These are phyloP conservation scores for Elongisporangium prolatum DNA, from an alignment of 352 stramenopile species.

Conservation along the genomic window DNA sequence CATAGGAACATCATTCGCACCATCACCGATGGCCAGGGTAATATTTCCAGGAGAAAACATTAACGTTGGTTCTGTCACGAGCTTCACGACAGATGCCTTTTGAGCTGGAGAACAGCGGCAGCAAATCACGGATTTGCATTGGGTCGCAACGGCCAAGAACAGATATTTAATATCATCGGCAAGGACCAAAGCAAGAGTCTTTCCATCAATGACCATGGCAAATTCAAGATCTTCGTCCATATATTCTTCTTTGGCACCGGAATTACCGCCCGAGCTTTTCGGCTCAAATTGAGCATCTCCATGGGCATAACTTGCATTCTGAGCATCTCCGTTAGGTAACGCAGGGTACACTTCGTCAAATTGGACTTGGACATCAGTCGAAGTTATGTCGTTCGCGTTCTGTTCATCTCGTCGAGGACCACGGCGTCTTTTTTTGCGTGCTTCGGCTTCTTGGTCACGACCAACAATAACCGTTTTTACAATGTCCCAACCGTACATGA, in stretches of 20 bases:
- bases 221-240: slow-evolving; percentile 82
- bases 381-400: slow-evolving; percentile 19
- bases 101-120: slow-evolving; percentile 81
- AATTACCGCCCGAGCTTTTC: slow-evolving; percentile 31
- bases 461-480: slow-evolving; percentile 67
- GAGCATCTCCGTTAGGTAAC: slow-evolving; percentile 41
- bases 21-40: slow-evolving; percentile 80
- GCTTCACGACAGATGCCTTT: slow-evolving; percentile 82
- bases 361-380: slow-evolving; percentile 29
- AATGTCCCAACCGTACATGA: slow-evolving; percentile 62
- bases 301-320: slow-evolving; percentile 49
- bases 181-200: slow-evolving; percentile 74
- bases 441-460: slow-evolving; percentile 63
- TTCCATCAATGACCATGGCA: slow-evolving; percentile 89
- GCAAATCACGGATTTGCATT: slow-evolving; percentile 89
- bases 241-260: slow-evolving; percentile 41
- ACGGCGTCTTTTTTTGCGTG: slow-evolving; percentile 62
- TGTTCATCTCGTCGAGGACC: slow-evolving; percentile 46
- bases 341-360: slow-evolving; percentile 75
- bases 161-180: slow-evolving; percentile 89
- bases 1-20: slow-evolving; percentile 86
- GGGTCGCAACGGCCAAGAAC: slow-evolving; percentile 80
- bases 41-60: slow-evolving; percentile 89
- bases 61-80: slow-evolving; percentile 83
- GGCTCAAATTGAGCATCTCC: slow-evolving; percentile 69